phyloP scores from a whole-genome alignment of 2,329 filamentous ascomycete species.

The Alternaria novae-zelandiae region DNA sequence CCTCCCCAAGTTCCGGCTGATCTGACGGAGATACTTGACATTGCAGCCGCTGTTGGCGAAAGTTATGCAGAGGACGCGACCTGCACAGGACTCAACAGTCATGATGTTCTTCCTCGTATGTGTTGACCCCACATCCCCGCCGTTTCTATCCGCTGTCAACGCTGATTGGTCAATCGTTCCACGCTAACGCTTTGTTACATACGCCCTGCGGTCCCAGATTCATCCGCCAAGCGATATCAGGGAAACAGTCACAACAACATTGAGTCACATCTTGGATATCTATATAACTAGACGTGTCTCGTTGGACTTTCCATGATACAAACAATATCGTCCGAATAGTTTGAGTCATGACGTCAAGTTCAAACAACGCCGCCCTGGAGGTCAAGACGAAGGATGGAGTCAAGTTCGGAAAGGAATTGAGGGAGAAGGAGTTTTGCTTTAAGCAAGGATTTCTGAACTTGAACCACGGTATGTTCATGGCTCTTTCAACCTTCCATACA shows the following conservation, averaged over 20 bases:
- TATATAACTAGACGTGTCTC: background rate
- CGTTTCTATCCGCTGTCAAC: background rate
- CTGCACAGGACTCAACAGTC: background rate
- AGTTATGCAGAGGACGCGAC: background rate
- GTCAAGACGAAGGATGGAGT: conserved; percentile 27
- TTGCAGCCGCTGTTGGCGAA: background rate
- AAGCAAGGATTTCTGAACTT: conserved; percentile 72
- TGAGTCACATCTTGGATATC: conserved; percentile 2
- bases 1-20: background rate
- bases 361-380: conserved; percentile 8
- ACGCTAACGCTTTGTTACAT: background rate
- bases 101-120: background rate
- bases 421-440: conserved; percentile 70
- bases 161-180: conserved; percentile 9
- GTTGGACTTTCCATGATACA: background rate
- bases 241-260: background rate
- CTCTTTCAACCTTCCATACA: too few relatives aligned
- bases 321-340: background rate
- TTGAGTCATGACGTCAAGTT: conserved; percentile 22
- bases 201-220: background rate
- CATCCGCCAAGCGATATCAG: background rate
- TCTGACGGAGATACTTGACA: background rate
- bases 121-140: background rate
- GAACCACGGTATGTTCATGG: conserved; percentile 83
- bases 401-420: conserved; percentile 61